Conservation (phyloP, 1,139 yeast genomes). For the Geotrichum histeridarum region DNA sequence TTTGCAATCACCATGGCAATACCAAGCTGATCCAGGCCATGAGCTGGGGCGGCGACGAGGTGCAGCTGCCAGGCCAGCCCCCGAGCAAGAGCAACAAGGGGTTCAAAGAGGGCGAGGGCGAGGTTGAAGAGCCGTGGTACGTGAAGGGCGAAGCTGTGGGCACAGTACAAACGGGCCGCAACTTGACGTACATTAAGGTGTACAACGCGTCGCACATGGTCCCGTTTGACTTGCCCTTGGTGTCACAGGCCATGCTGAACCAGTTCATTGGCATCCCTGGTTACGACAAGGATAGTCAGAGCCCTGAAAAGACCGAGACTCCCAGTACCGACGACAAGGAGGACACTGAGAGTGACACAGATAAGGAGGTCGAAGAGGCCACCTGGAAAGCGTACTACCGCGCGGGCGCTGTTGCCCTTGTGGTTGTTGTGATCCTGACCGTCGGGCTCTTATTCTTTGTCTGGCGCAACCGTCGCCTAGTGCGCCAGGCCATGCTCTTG, state of each 20-base stretch:
- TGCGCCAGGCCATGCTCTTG: conserved; percentile 9
- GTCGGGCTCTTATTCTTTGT: conserved; percentile 29
- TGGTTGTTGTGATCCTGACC: conserved; percentile 33
- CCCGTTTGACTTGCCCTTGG: conserved; percentile 73
- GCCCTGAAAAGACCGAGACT: conserved; percentile 7
- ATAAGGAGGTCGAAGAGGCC: conserved; percentile 31
- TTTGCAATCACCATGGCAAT: conserved; percentile 80
- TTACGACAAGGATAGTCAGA: conserved; percentile 5
- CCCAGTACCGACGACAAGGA: conserved; percentile 6
- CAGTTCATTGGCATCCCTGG: conserved; percentile 20
- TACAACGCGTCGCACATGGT: conserved; percentile 90
- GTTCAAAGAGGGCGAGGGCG: conserved; percentile 29
- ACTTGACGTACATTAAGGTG: conserved; percentile 70
- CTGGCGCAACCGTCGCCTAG: conserved; percentile 26
- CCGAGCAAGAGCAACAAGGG: conserved; percentile 20
- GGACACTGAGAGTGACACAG: conserved; percentile 5
- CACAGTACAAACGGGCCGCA: conserved; percentile 46
- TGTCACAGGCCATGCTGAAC: conserved; percentile 57
- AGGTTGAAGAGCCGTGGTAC: conserved; percentile 28
- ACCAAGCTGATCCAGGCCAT: conserved; percentile 57
- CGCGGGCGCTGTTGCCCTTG: conserved; percentile 40
- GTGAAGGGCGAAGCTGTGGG: conserved; percentile 33
- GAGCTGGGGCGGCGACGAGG: conserved; percentile 62
- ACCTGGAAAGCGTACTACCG: conserved; percentile 38
- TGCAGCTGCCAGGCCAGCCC: conserved; percentile 51